phyloP scores from a whole-genome alignment of 768 basidiomycete species.

The Boletus barrowsii region DNA sequence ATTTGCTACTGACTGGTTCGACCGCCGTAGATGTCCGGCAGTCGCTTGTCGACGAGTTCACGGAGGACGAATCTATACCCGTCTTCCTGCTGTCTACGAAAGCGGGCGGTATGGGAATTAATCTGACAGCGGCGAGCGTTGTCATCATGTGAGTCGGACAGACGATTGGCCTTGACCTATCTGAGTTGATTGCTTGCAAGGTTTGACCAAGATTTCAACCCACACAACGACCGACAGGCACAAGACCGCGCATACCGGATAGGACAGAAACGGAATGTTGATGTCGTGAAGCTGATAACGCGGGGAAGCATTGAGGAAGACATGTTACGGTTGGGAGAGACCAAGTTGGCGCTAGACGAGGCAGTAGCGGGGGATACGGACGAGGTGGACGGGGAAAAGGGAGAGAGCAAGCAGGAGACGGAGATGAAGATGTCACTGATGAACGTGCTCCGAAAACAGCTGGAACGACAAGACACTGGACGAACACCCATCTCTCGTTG shows the following conservation, averaged over 20 bases:
- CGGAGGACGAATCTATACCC: constrained; percentile 73
- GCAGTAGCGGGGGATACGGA: constrained; percentile 79
- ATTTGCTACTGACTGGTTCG: constrained; percentile 83
- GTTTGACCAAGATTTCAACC: constrained; percentile 99
- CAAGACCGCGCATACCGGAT: constrained; percentile 98
- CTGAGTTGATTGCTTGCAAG: constrained; percentile 35
- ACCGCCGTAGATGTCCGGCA: constrained; percentile 94
- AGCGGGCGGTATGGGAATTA: constrained; percentile 96
- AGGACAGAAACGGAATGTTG: constrained; percentile 90
- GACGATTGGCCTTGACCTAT: not conserved
- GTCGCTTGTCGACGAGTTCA: constrained; percentile 93
- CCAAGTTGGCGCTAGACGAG: constrained; percentile 89
- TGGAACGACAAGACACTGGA: constrained; percentile 52
- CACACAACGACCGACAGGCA: constrained; percentile 96
- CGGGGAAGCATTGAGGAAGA: constrained; percentile 95
- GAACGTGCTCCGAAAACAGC: constrained; percentile 78
- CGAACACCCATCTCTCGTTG: not conserved
- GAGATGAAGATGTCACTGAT: constrained; percentile 87
- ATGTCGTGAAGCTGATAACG: constrained; percentile 91
- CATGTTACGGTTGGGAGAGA: constrained; percentile 85
- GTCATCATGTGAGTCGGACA: constrained; percentile 74
- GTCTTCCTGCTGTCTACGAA: constrained; percentile 92
- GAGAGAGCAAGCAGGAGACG: constrained; percentile 62
- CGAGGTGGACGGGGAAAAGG: constrained; percentile 57
- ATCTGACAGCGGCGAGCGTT: constrained; percentile 91